These are phyloP conservation scores for Penicillium sp. DNA, from an alignment of 2,329 filamentous ascomycete species.

Conservation along the genomic window DNA sequence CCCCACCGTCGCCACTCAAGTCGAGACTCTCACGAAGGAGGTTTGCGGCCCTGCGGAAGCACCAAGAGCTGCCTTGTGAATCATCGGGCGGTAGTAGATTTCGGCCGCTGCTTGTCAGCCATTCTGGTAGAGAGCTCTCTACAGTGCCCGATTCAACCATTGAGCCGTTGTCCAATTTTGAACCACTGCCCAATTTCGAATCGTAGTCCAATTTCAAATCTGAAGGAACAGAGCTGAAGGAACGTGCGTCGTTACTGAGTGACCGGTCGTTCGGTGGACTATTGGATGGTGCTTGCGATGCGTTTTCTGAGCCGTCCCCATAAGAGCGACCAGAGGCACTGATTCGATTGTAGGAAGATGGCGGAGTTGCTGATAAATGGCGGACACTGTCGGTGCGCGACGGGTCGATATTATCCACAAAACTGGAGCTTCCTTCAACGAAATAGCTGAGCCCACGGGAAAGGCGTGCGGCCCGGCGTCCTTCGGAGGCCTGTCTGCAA, in stretches of 20 bases:
- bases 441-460: slow-evolving; percentile 56
- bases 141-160: slow-evolving; percentile 29
- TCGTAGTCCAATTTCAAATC: slow-evolving; percentile 27
- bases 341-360: slow-evolving; percentile 22
- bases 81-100: slow-evolving; percentile 30
- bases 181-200: not conserved
- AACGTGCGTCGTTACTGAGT: slow-evolving; percentile 27
- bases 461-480: slow-evolving; percentile 54
- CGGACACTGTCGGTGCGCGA: slow-evolving; percentile 24
- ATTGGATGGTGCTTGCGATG: slow-evolving; percentile 14
- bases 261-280: slow-evolving; percentile 24
- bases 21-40: slow-evolving; percentile 50
- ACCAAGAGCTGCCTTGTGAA: slow-evolving; percentile 40
- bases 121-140: slow-evolving; percentile 32
- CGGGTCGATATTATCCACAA: slow-evolving; percentile 29
- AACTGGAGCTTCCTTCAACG: slow-evolving; percentile 50
- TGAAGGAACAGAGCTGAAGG: slow-evolving; percentile 24
- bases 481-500: slow-evolving; percentile 51
- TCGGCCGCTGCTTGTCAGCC: slow-evolving; percentile 29
- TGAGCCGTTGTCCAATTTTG: slow-evolving; percentile 2
- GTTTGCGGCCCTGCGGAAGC: slow-evolving; percentile 49
- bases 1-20: slow-evolving; percentile 46
- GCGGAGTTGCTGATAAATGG: slow-evolving; percentile 17
- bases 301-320: slow-evolving; percentile 20
- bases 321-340: slow-evolving; percentile 25